Evolutionary conservation across 768 basidiomycete species (phyloP).

Genomic region (Suillus lakei): DNA sequence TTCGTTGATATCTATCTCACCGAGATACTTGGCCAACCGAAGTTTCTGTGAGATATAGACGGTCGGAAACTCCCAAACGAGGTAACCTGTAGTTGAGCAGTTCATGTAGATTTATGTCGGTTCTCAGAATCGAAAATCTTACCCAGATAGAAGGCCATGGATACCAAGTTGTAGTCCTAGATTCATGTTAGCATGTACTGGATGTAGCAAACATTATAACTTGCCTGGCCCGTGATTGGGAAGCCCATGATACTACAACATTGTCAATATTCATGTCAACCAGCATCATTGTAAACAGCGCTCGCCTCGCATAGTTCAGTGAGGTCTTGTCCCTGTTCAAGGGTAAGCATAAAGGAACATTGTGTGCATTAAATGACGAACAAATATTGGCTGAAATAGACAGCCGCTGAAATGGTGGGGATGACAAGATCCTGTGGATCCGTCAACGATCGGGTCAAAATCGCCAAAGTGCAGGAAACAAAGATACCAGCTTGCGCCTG

Average conservation of each 20-base stretch:
- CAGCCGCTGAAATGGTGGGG: conserved; percentile 61
- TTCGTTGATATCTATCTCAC: conserved; percentile 30
- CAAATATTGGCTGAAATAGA: conserved; percentile 73
- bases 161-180: conserved; percentile 68
- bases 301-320: conserved; percentile 69
- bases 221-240: conserved; percentile 64
- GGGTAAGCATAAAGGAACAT: conserved; percentile 9
- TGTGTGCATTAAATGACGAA: conserved; percentile 32
- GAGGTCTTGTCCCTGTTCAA: conserved; percentile 65
- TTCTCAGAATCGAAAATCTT: conserved; percentile 1
- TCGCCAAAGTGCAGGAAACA: background rate
- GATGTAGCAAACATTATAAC: background rate
- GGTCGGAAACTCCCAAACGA: conserved; percentile 69
- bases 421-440: conserved; percentile 52
- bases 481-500: conserved; percentile 58
- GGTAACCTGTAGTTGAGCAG: conserved; percentile 43
- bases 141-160: conserved; percentile 68
- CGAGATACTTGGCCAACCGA: conserved; percentile 64
- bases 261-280: conserved; percentile 11
- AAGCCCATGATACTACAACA: conserved; percentile 62
- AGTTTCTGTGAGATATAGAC: conserved; percentile 68
- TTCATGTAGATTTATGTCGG: background rate
- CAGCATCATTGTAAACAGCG: background rate
- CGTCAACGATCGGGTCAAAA: background rate
- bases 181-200: conserved; percentile 5